Conservation (phyloP, 2,329 filamentous ascomycete species). For the Phialophora verrucosa region DNA sequence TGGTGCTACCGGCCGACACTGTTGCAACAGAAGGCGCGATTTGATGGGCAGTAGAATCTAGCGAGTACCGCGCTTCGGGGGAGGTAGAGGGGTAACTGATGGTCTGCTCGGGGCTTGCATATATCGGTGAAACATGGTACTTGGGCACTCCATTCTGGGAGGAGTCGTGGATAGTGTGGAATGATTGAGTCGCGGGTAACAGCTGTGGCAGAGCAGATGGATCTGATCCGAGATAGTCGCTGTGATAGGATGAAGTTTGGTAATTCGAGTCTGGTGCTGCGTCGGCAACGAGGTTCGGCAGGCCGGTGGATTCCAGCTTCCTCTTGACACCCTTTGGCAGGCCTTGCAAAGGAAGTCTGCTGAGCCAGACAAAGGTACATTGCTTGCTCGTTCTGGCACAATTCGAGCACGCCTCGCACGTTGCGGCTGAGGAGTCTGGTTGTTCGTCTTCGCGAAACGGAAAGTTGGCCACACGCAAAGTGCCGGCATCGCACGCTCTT, state of each 20-base stretch:
- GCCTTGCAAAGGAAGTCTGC: slow-evolving; percentile 39
- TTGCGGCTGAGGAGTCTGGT: slow-evolving; percentile 26
- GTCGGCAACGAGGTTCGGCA: background rate
- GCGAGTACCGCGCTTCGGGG: background rate
- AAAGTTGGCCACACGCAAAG: slow-evolving; percentile 28
- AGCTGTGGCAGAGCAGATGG: background rate
- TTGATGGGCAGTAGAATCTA: background rate
- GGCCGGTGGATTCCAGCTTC: slow-evolving; percentile 28
- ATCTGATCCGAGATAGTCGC: slow-evolving; percentile 1
- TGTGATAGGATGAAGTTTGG: slow-evolving; percentile 7
- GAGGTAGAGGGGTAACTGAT: background rate
- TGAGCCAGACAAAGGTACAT: slow-evolving; percentile 54
- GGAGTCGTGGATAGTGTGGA: background rate
- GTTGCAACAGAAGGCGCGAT: slow-evolving; percentile 10
- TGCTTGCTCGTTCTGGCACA: slow-evolving; percentile 53
- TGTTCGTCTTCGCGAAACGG: slow-evolving; percentile 24
- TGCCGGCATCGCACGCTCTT: slow-evolving; percentile 33
- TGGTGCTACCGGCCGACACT: background rate
- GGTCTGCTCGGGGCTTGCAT: slow-evolving; percentile 1
- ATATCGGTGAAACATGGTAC: slow-evolving; percentile 1
- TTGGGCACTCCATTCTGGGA: background rate
- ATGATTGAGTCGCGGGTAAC: background rate
- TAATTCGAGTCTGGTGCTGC: slow-evolving; percentile 3
- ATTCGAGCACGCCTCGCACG: slow-evolving; percentile 46
- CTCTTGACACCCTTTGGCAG: slow-evolving; percentile 35